Evolutionary conservation across 2,329 filamentous ascomycete genomes (phyloP), one percentile per base, ranked within the genome.

Genomic region (Aspergillus pseudoterreus): DNA sequence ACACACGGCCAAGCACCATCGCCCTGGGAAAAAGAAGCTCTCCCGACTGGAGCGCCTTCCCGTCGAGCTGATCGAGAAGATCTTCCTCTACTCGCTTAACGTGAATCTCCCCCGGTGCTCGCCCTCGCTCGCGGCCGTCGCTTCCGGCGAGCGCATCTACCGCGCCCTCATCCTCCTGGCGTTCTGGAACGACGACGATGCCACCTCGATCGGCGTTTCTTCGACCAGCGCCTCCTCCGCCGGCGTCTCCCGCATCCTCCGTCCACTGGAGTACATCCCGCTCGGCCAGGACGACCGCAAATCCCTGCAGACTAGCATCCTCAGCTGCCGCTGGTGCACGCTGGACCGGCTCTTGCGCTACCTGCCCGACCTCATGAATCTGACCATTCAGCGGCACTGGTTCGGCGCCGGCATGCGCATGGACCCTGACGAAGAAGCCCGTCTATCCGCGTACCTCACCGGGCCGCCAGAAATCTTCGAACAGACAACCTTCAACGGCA

Each of bases 51-150:
- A 82, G 57, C 51, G 56, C 4, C 66, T 82, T 0, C 79, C 79
- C 0, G 61, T 71, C 3, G 79, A 82, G 60, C 61, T 82, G 11
- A 67, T 81, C n/a, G 75, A 81, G 57, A 67, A 71, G 38, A 79
- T 82, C 43, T 81, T 81, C 53, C 64, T 78, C n/a, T 62, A 71
- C 24, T 72, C 74, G 5, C 59, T 75, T 21, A 78, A 80, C 54
- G 56, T 76, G 30, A 73, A 76, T 35, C 60, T 79, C 1, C 67
- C 75, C 2, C 65, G 65, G 14, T 67, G 70, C 4, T 81, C 78
- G 0, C 65, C 63, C 0, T 54, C 63, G 10, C 59, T 82, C 9
- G 70, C 68, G 9, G 58, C 61, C 0, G 68, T 66, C 2, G 54
- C 78, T 10, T 75, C 74, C 0, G 66, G 67, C 9, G 70, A 73